A percentile compares a stretch with the other conserved stretches of the same genome.
Evolutionary conservation across 2,329 filamentous ascomycete genomes (phyloP).

Genomic region (Aspergillus melleus): DNA sequence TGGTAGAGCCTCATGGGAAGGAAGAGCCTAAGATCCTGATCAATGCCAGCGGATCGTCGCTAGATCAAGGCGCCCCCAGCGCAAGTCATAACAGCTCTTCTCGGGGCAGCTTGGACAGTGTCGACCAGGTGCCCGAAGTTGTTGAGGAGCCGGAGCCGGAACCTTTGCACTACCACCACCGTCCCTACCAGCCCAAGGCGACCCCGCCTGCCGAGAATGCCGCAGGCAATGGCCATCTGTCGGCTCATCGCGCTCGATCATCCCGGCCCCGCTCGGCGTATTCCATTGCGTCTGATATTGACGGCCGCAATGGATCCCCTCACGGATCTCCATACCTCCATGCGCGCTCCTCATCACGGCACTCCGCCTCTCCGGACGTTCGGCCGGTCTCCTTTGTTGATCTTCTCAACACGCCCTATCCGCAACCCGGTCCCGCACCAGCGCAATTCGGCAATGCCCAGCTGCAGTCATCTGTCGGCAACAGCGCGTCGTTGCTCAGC

Average conservation of each 20-base stretch:
- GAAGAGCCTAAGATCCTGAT: conserved; percentile 20
- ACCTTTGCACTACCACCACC: conserved; percentile 55
- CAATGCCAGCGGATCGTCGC: conserved; percentile 24
- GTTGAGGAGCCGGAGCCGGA: conserved; percentile 31
- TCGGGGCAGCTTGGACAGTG: conserved; percentile 38
- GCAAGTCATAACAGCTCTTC: conserved; percentile 34
- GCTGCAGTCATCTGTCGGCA: conserved; percentile 76
- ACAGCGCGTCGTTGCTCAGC: conserved; percentile 86
- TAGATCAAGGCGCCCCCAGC: conserved; percentile 25
- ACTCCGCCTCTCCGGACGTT: conserved; percentile 55
- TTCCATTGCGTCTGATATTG: conserved; percentile 70
- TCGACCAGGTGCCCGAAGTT: conserved; percentile 32
- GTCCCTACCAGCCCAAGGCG: conserved; percentile 41
- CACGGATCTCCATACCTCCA: conserved; percentile 50
- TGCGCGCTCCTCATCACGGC: conserved; percentile 50
- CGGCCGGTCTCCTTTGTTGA: conserved; percentile 63
- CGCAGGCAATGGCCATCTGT: conserved; percentile 60
- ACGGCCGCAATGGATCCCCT: conserved; percentile 61
- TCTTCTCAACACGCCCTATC: conserved; percentile 69
- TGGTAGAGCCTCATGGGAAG: conserved; percentile 28
- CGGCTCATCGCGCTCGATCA: conserved; percentile 49
- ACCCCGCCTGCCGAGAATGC: conserved; percentile 47
- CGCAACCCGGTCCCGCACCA: conserved; percentile 69
- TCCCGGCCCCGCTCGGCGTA: conserved; percentile 74
- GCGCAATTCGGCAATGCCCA: conserved; percentile 75